phyloP scores from a whole-genome alignment of 345 rosid genomes.

The Arabidopsis arenosa region DNA sequence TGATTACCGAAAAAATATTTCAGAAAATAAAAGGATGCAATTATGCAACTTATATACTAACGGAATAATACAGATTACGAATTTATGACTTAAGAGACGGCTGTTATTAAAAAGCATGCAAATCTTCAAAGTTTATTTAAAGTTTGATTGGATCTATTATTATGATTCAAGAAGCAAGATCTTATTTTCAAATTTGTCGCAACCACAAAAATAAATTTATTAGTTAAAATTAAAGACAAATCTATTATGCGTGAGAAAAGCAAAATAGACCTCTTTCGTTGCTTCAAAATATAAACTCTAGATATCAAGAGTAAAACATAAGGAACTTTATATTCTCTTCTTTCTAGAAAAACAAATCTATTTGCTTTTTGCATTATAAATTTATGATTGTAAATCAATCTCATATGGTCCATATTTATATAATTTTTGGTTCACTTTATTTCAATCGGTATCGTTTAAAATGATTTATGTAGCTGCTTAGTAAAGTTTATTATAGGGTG shows the following conservation, averaged over 20 bases:
- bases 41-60: slow-evolving; percentile 7
- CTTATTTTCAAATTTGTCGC: not conserved
- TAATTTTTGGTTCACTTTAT: slow-evolving; percentile 9
- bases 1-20: slow-evolving; percentile 3
- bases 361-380: slow-evolving; percentile 25
- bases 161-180: slow-evolving; percentile 2
- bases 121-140: not conserved
- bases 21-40: slow-evolving; percentile 32
- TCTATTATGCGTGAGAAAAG: slow-evolving; percentile 36
- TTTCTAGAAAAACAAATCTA: slow-evolving; percentile 8
- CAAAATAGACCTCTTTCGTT: slow-evolving; percentile 37
- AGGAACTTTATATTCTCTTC: slow-evolving; percentile 42
- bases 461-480: not conserved
- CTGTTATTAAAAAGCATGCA: not conserved
- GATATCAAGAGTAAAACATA: slow-evolving; percentile 45
- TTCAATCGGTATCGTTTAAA: not conserved
- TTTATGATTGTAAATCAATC: slow-evolving; percentile 10
- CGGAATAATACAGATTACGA: not conserved
- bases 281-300: slow-evolving; percentile 43
- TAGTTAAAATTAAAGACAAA: slow-evolving; percentile 3
- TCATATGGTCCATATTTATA: slow-evolving; percentile 26
- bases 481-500: not conserved
- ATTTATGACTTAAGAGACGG: not conserved
- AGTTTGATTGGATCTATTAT: not conserved
- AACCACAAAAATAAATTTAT: slow-evolving; percentile 1